Conservation (phyloP, 768 basidiomycete species). For the Mrakia blollopis region DNA sequence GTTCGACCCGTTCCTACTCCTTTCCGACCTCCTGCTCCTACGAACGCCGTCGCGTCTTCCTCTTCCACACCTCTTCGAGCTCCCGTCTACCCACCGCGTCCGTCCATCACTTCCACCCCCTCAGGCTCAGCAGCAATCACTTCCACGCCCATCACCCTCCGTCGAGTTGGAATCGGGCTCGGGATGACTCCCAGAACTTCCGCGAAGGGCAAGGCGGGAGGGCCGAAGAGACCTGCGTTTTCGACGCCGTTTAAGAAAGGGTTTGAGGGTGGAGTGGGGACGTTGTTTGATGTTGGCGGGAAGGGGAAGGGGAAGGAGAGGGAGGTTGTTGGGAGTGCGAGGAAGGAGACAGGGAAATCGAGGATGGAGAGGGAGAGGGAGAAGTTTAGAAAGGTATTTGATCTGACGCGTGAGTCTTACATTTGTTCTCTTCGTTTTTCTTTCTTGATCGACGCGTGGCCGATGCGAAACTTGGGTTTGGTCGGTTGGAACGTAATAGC, state of each 20-base stretch:
- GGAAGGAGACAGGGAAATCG: constrained; percentile 6
- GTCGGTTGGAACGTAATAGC: no score
- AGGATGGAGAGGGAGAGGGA: constrained; percentile 3
- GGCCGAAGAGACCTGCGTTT: background rate
- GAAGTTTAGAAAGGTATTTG: constrained; percentile 10
- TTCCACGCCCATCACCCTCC: background rate
- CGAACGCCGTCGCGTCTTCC: background rate
- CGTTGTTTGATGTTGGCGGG: background rate
- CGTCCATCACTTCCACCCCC: background rate
- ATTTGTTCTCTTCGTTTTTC: background rate
- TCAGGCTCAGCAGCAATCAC: background rate
- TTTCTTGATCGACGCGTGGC: no score
- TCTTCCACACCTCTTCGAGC: background rate
- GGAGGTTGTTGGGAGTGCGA: background rate
- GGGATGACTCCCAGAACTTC: background rate
- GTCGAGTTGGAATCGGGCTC: constrained; percentile 8
- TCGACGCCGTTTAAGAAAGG: constrained; percentile 18
- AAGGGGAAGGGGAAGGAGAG: constrained; percentile 12
- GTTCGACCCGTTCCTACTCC: background rate
- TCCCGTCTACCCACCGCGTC: background rate
- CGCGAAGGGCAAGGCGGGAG: background rate
- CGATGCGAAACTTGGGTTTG: no score
- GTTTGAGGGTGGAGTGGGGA: background rate
- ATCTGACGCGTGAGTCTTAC: constrained; percentile 13
- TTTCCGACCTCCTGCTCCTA: background rate